Base-by-base conservation (phyloP, 805 yeast genomes). In the Lipomyces sp. region DNA sequence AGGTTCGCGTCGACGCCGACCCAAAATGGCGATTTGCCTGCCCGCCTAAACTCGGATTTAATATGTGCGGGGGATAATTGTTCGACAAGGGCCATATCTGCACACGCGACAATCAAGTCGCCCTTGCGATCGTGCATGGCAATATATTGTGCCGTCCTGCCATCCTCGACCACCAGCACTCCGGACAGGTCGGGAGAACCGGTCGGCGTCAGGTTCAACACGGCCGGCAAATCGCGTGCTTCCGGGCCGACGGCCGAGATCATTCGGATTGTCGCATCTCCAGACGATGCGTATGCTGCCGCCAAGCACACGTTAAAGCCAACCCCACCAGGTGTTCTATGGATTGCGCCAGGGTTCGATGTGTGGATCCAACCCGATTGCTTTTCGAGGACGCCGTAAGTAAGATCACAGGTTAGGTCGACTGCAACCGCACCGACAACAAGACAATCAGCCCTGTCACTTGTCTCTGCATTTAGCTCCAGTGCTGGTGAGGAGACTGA, bases 291-390 rank as follows among this genome's bases (percentile, higher is more conserved):
- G 66, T 80, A 83, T 24, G 77, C 73, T 2, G 89, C 80, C 0
- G 95, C 94, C n/a, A 84, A 73, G 0, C 90, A 87, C 15, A 92
- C 87, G 72, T 92, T 92, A 75, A 84, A 87, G 0, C 92, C 97
- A 1, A 92, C 97, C 0, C 97, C 97, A 0, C 97, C 97, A 7
- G 90, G 75, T 0, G 88, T 80, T 2, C 87, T 81, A 0, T 76
- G 72, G 4, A 85, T 81, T 0, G 72, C 74, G 0, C 95, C 92
- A 0, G 95, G 95, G 70, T 89, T 89, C 2, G 97, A 91, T 65
- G 94, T 94, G 11, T 79, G 69, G 33, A 70, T 51, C 51, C 65
- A 62, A 0, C 72, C 39, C 11, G 65, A 58, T 24, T 62, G 45
- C 53, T 77, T 71, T 82, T 72, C 4, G 74, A 51, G 24, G 3